Percentiles rank a stretch among this genome's conserved stretches.
Conservation (phyloP, 345 rosid species). For the Euphorbia lathyris region DNA sequence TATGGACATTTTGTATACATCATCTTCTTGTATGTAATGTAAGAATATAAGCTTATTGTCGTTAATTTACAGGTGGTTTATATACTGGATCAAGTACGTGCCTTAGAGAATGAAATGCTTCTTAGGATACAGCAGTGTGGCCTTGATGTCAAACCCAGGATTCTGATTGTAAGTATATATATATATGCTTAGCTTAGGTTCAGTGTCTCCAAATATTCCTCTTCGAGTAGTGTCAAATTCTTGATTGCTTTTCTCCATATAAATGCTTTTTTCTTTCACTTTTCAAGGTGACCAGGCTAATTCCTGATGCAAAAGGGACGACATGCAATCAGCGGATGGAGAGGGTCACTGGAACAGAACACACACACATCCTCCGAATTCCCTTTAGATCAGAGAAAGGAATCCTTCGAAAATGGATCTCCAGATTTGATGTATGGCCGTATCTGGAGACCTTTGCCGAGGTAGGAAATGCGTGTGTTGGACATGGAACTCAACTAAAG, state of each 20-base stretch:
- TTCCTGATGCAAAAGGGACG: slow-evolving; percentile 94
- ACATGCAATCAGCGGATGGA: slow-evolving; percentile 87
- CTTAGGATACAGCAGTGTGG: slow-evolving; percentile 84
- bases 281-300: slow-evolving; percentile 78
- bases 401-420: slow-evolving; percentile 87
- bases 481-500: neutral
- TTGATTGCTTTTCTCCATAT: slow-evolving; percentile 2
- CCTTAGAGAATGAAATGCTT: slow-evolving; percentile 88
- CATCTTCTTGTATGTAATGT: neutral
- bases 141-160: slow-evolving; percentile 72
- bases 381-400: slow-evolving; percentile 94
- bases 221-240: neutral
- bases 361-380: slow-evolving; percentile 76
- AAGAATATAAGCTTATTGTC: neutral
- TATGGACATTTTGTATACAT: neutral
- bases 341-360: slow-evolving; percentile 90
- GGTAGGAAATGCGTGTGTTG: slow-evolving; percentile 35
- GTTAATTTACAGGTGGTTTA: slow-evolving; percentile 68
- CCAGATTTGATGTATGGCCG: slow-evolving; percentile 99
- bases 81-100: slow-evolving; percentile 97
- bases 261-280: slow-evolving; percentile 13
- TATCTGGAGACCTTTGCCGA: slow-evolving; percentile 83
- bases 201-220: neutral
- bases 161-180: slow-evolving; percentile 66
- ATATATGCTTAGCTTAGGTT: slow-evolving; percentile 5